Evolutionary conservation across 208 protist genomes (phyloP).

Genomic region (Trypanosoma boissoni): DNA sequence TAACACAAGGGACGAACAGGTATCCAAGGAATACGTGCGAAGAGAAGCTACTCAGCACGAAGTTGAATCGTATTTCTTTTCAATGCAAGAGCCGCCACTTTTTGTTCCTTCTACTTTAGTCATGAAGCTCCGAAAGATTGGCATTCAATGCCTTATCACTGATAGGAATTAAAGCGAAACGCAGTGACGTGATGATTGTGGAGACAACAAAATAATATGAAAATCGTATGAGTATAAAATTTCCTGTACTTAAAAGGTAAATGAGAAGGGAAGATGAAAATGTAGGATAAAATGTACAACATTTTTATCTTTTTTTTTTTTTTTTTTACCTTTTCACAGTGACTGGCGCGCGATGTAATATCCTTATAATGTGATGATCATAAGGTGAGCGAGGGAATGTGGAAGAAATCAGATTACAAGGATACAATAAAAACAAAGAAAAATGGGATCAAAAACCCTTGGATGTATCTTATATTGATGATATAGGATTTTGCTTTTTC

Average conservation of each 20-base stretch:
- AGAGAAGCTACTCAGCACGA: background rate
- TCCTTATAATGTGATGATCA: too few species aligned
- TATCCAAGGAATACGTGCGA: background rate
- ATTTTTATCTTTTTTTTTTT: conserved; percentile 11
- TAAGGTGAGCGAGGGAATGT: too few species aligned
- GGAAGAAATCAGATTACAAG: too few species aligned
- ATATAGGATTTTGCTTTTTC: too few species aligned
- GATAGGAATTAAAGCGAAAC: background rate
- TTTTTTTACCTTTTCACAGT: too few species aligned
- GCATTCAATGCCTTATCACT: conserved; percentile 6
- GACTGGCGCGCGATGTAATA: too few species aligned
- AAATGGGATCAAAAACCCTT: too few species aligned
- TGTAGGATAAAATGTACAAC: background rate
- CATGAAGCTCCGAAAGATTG: conserved; percentile 23
- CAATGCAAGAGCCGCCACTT: conserved; percentile 28
- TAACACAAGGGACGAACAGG: conserved; percentile 18
- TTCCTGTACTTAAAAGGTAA: background rate
- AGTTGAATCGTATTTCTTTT: conserved; percentile 9
- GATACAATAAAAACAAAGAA: too few species aligned
- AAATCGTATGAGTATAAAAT: too few species aligned
- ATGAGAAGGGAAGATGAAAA: background rate
- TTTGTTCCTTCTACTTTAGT: conserved; percentile 35
- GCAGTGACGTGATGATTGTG: too few species aligned
- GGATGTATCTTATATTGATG: too few species aligned
- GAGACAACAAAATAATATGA: too few species aligned